A percentile compares a stretch with the other conserved stretches of the same genome.
These are phyloP conservation scores for Trichoderma erinaceum DNA, from an alignment of 495 filamentous ascomycete genomes.

Conservation along the genomic window DNA sequence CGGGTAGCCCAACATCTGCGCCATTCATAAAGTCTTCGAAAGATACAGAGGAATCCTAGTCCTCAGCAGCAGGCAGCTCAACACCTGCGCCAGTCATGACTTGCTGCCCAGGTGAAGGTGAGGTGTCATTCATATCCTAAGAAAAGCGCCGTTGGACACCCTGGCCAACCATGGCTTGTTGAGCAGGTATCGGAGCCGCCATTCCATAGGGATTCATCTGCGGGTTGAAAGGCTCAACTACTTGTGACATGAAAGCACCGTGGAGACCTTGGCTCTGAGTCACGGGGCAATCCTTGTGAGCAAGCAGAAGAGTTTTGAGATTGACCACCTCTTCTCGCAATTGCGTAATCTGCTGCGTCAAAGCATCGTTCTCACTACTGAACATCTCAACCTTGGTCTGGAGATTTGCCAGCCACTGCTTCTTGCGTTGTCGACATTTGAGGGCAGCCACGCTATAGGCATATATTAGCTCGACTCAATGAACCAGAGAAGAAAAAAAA, in stretches of 20 bases:
- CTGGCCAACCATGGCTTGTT: slow-evolving; percentile 51
- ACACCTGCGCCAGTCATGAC: no score
- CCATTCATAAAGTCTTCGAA: no score
- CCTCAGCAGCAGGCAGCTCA: no score
- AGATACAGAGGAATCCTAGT: no score
- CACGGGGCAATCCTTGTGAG: slow-evolving; percentile 95
- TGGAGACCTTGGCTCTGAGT: slow-evolving; percentile 79
- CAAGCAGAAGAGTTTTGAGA: slow-evolving; percentile 85
- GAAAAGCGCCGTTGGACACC: slow-evolving; percentile 47
- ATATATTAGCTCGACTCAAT: slow-evolving; percentile 21
- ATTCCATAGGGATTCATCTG: slow-evolving; percentile 71
- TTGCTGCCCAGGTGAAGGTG: not conserved
- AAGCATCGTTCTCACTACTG: slow-evolving; percentile 80
- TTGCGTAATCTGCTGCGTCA: slow-evolving; percentile 73
- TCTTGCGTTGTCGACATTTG: slow-evolving; percentile 97
- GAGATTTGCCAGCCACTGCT: slow-evolving; percentile 95
- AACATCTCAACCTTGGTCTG: slow-evolving; percentile 93
- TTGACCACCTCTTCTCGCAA: slow-evolving; percentile 92
- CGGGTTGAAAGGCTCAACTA: slow-evolving; percentile 44
- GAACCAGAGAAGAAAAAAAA: not conserved
- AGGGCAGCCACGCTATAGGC: slow-evolving; percentile 76
- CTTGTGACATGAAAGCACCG: slow-evolving; percentile 56
- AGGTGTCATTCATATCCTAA: slow-evolving; percentile 23
- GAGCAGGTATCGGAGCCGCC: slow-evolving; percentile 46
- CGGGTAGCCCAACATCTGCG: no score